Evolutionary conservation across 106 monocot species (phyloP).

Genomic region (Amphibolis antarctica): DNA sequence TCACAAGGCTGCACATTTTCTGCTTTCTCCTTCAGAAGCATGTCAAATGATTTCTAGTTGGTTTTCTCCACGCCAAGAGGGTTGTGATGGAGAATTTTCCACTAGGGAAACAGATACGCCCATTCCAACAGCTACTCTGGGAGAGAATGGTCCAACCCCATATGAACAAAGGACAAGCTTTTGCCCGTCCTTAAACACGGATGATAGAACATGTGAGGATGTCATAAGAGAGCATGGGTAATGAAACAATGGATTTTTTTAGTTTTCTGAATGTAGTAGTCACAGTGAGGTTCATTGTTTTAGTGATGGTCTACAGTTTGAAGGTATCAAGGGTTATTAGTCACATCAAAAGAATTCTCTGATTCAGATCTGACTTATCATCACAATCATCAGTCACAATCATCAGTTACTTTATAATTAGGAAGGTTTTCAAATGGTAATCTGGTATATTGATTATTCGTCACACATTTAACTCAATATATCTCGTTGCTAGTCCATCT

Average conservation of each 20-base stretch:
- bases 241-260: slow-evolving; percentile 4
- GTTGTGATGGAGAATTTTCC: slow-evolving; percentile 6
- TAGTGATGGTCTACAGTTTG: too few relatives aligned
- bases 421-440: too few relatives aligned
- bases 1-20: slow-evolving; percentile 71
- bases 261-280: not conserved
- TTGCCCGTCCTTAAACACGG: slow-evolving; percentile 78
- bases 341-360: too few relatives aligned
- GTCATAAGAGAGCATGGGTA: slow-evolving; percentile 97
- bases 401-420: too few relatives aligned
- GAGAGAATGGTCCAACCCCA: slow-evolving; percentile 55
- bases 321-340: too few relatives aligned
- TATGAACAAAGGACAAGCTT: slow-evolving; percentile 43
- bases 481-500: too few relatives aligned
- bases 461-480: too few relatives aligned
- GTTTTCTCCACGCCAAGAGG: slow-evolving; percentile 18
- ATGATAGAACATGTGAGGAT: slow-evolving; percentile 89
- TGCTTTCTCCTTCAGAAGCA: slow-evolving; percentile 71
- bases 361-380: too few relatives aligned
- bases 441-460: too few relatives aligned
- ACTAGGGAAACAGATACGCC: slow-evolving; percentile 17
- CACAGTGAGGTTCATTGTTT: not conserved
- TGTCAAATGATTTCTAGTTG: slow-evolving; percentile 34
- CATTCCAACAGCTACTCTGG: slow-evolving; percentile 55
- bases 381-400: too few relatives aligned